Conservation (phyloP, 805 yeast genomes). For the Danielozyma ontarioensis region DNA sequence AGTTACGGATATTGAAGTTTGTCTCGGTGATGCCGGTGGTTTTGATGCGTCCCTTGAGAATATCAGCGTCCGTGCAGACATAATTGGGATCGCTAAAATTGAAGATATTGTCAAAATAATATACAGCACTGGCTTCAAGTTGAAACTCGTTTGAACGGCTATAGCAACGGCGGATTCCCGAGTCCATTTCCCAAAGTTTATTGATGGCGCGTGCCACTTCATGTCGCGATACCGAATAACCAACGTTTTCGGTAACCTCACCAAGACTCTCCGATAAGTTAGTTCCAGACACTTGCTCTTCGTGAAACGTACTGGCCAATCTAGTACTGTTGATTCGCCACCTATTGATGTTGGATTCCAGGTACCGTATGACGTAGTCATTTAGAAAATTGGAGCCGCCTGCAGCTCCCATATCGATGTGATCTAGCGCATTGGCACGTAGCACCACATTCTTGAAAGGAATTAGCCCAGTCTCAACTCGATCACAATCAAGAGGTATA, state of each 20-base stretch:
- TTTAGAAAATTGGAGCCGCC: conserved; percentile 61
- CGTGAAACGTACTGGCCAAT: conserved; percentile 15
- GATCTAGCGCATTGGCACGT: conserved; percentile 53
- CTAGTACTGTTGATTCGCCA: conserved; percentile 56
- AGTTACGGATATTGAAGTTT: conserved; percentile 58
- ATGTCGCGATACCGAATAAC: conserved; percentile 21
- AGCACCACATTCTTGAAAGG: conserved; percentile 46
- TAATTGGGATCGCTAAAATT: conserved; percentile 63
- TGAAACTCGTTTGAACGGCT: conserved; percentile 71
- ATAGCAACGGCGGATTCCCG: conserved; percentile 59
- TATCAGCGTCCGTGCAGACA: conserved; percentile 74
- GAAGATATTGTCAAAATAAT: conserved; percentile 70
- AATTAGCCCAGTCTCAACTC: conserved; percentile 41
- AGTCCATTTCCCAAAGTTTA: conserved; percentile 64
- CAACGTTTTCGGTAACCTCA: conserved; percentile 1
- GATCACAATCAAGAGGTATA: conserved; percentile 63
- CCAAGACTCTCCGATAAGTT: conserved; percentile 12
- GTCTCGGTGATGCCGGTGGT: conserved; percentile 95
- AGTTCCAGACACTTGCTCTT: too few species aligned
- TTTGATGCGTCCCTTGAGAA: conserved; percentile 84
- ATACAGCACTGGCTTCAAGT: conserved; percentile 75
- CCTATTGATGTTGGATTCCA: conserved; percentile 48
- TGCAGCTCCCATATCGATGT: conserved; percentile 60
- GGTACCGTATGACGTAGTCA: conserved; percentile 59
- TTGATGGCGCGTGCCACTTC: conserved; percentile 68